Percentiles rank a stretch among this genome's conserved stretches.
These are phyloP conservation scores for Gaillardinia entomophila DNA, from an alignment of 805 yeast species.

Conservation along the genomic window DNA sequence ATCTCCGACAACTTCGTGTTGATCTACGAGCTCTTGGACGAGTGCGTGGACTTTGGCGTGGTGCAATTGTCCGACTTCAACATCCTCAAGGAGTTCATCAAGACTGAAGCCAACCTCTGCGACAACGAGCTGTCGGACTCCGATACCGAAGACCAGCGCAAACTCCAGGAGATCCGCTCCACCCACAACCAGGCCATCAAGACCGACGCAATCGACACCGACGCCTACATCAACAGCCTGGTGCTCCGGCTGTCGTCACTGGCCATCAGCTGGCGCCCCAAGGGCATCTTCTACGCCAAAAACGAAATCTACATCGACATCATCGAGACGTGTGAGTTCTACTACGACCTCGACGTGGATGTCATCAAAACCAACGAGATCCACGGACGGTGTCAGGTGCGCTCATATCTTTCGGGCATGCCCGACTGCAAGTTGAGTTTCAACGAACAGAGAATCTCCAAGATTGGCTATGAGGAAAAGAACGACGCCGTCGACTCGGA, in stretches of 20 bases:
- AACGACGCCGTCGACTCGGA: neutral
- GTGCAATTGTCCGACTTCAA: conserved; percentile 79
- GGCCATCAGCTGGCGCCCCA: conserved; percentile 41
- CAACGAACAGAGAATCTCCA: conserved; percentile 32
- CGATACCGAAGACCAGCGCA: neutral
- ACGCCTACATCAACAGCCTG: conserved; percentile 49
- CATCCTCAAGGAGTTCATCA: conserved; percentile 71
- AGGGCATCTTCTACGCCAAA: conserved; percentile 39
- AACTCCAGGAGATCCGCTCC: conserved; percentile 20
- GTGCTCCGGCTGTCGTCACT: conserved; percentile 73
- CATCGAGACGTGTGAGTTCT: conserved; percentile 33
- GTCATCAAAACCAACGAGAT: conserved; percentile 26
- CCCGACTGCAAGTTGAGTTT: conserved; percentile 37
- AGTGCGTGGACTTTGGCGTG: conserved; percentile 84
- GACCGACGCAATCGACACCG: conserved; percentile 19
- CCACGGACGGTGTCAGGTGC: conserved; percentile 27
- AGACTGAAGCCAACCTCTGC: conserved; percentile 40
- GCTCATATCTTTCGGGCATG: conserved; percentile 40
- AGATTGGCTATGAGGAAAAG: conserved; percentile 20
- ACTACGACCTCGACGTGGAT: conserved; percentile 24
- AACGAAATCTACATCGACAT: conserved; percentile 40
- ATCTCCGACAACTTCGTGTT: conserved; percentile 69
- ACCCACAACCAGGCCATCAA: conserved; percentile 34
- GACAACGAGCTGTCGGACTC: conserved; percentile 4
- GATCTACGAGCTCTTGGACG: conserved; percentile 80